These are phyloP conservation scores for Rhizoclosmatium globosum DNA, from an alignment of 192 early-diverging fungal genomes.

Conservation along the genomic window DNA sequence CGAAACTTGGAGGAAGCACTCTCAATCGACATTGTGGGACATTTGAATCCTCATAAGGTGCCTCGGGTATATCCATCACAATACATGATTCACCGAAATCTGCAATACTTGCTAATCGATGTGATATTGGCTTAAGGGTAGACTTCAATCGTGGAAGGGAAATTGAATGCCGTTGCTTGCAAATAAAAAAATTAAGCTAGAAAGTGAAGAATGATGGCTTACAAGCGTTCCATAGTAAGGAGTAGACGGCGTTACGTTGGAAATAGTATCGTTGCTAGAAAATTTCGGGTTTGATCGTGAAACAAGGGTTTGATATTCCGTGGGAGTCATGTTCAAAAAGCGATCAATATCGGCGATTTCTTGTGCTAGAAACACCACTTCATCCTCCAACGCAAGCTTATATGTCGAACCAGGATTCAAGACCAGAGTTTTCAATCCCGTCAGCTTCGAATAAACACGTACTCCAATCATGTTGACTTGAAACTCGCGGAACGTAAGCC, in stretches of 20 bases:
- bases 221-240: too few species aligned
- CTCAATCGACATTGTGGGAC: constrained; percentile 22
- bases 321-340: constrained; percentile 4
- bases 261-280: too few species aligned
- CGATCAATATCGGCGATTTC: neutral
- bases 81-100: neutral
- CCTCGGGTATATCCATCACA: neutral
- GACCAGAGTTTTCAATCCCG: neutral
- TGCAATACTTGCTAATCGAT: neutral
- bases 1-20: neutral
- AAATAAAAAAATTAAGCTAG: too few species aligned
- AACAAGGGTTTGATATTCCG: neutral
- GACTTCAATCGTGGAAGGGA: too few species aligned
- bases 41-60: constrained; percentile 25
- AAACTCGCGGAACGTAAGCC: constrained; percentile 49
- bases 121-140: neutral
- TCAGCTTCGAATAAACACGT: neutral
- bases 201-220: too few species aligned
- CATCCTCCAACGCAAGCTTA: constrained; percentile 51
- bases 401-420: constrained; percentile 68
- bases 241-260: too few species aligned
- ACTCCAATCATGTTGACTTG: constrained; percentile 53
- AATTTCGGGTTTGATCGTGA: too few species aligned
- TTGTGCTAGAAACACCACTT: constrained; percentile 64
- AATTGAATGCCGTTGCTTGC: too few species aligned